Base-by-base conservation (phyloP, 345 rosid genomes). In the Moricandia arvensis region DNA sequence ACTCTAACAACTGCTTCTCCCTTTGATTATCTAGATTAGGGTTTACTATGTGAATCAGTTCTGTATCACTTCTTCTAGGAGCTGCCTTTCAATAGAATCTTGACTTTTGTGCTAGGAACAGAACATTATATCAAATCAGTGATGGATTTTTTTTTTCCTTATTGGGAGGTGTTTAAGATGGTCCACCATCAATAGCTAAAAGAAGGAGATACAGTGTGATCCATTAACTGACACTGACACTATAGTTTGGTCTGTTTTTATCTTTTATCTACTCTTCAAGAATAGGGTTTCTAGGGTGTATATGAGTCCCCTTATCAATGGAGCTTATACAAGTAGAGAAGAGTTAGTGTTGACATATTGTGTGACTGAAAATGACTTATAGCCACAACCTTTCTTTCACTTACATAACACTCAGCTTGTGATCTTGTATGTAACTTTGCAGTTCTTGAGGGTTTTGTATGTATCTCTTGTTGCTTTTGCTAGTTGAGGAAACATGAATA, bases 401-500 rank as follows among this genome's bases (percentile, higher is more conserved):
- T 71, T 59, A 38, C 77, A 17, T 59, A 34, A 35, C 47, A n/a
- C 69, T 77, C 27, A 72, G 58, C 73, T 59, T 66, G 45, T 63
- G 41, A 1, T 75, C 27, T 37, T 24, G 27, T 70, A 3, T 76
- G 6, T 58, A 27, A 12, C 35, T 66, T 59, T 49, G 51, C 35
- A 72, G 0, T 45, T 59, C 59, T 55, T 54, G 60, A 4, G 33
- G 33, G 58, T 27, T 29, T 15, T 45, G 11, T 26, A 6, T 35
- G 61, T 18, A 10, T 51, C 24, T 16, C 11, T 80, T 57, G 41
- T 80, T 57, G 43, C 63, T 59, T 35, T 80, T 66, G 16, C 31
- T 55, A 85, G 82, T 74, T 67, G 64, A 81, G 73, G 68, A 81
- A 86, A 73, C 75, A 92, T 95, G 99, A 86, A 90, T 84, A 84